A percentile compares a stretch with the other conserved stretches of the same genome.
Conservation (phyloP, 441 rosid species). For the Erysimum cheiri region DNA sequence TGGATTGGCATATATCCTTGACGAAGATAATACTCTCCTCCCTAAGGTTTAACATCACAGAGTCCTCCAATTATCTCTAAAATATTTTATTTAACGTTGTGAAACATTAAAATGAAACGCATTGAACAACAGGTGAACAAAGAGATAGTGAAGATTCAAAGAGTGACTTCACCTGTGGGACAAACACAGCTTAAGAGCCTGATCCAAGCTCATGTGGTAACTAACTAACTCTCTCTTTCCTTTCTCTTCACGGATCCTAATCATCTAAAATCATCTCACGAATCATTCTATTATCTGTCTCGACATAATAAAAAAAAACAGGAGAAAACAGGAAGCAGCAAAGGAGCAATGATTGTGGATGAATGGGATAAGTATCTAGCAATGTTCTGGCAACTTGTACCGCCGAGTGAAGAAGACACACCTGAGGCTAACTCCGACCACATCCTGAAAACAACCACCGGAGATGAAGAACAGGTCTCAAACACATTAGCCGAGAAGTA, state of each 20-base stretch:
- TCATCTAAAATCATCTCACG: conserved; percentile 8
- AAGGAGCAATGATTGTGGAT: conserved; percentile 70
- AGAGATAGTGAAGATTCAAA: conserved; percentile 94
- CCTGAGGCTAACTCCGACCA: conserved; percentile 86
- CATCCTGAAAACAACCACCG: conserved; percentile 59
- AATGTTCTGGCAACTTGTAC: conserved; percentile 96
- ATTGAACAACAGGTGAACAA: conserved; percentile 67
- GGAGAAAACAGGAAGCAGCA: conserved; percentile 95
- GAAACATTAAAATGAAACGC: conserved; percentile 4
- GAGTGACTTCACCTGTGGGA: conserved; percentile 91
- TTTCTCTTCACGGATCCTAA: conserved; percentile 2
- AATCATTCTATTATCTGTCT: background rate
- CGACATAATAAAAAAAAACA: conserved; percentile 36
- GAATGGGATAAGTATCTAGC: conserved; percentile 86
- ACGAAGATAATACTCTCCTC: conserved; percentile 82
- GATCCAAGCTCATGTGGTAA: conserved; percentile 91
- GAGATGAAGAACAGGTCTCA: conserved; percentile 47
- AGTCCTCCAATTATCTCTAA: background rate
- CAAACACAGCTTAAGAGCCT: conserved; percentile 93
- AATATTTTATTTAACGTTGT: background rate
- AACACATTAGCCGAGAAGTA: conserved; percentile 34
- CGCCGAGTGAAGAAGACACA: conserved; percentile 99
- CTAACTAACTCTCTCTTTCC: conserved; percentile 32
- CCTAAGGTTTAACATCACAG: conserved; percentile 65
- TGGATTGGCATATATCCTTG: conserved; percentile 91